Conservation (phyloP, 139 green algal species). For the Closterium sp. region DNA sequence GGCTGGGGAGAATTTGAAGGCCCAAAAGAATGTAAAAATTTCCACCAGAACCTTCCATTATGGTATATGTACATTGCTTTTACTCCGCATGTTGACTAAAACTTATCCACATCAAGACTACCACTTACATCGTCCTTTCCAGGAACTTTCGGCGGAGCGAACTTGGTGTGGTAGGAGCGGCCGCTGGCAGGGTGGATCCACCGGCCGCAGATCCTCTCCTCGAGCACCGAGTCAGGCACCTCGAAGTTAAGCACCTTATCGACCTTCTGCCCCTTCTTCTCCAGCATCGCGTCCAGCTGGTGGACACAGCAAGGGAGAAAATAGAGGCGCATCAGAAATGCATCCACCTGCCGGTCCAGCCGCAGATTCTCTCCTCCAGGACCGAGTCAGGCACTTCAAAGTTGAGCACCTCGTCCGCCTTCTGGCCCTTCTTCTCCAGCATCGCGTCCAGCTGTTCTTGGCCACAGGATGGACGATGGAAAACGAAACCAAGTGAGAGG, state of each 20-base stretch:
- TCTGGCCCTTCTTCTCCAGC: neutral
- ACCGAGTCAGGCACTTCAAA: neutral
- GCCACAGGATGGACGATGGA: neutral
- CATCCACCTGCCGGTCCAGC: too few relatives aligned
- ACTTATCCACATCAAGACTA: neutral
- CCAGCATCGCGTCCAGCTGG: conserved; percentile 90
- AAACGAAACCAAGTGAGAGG: neutral
- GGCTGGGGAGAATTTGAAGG: too few relatives aligned
- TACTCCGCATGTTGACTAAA: too few relatives aligned
- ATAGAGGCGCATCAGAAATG: neutral
- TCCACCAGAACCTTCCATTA: too few relatives aligned
- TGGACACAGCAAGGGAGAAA: neutral
- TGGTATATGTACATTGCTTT: too few relatives aligned
- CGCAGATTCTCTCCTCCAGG: neutral
- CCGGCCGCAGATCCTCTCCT: conserved; percentile 88
- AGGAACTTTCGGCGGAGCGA: conserved; percentile 79
- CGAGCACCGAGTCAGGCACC: conserved; percentile 76
- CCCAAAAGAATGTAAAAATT: too few relatives aligned
- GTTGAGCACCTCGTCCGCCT: neutral
- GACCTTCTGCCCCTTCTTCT: conserved; percentile 66
- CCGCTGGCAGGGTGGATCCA: conserved; percentile 86
- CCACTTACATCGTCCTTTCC: conserved; percentile 68
- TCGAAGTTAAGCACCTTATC: conserved; percentile 94
- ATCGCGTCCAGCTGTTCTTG: neutral
- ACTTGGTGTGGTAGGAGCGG: conserved; percentile 96